These are phyloP conservation scores for Sophora flavescens DNA, from an alignment of 306 rosid genomes.

Conservation along the genomic window DNA sequence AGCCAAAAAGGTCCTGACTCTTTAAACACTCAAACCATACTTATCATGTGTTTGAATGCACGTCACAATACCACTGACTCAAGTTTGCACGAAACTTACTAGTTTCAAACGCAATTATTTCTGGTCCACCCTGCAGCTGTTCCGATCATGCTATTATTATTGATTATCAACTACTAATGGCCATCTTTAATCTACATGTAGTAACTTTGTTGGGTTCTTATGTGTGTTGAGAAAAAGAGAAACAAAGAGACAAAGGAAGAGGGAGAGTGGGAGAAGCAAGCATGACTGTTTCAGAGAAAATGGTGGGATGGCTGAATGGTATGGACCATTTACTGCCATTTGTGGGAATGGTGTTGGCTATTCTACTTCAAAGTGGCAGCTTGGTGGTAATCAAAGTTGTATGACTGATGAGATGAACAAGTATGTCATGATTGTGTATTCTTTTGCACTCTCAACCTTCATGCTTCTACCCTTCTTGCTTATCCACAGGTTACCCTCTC, in stretches of 20 bases:
- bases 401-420: slow-evolving; percentile 40
- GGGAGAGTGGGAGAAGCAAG: not conserved
- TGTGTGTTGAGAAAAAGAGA: slow-evolving; percentile 6
- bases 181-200: not conserved
- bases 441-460: slow-evolving; percentile 43
- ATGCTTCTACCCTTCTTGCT: slow-evolving; percentile 46
- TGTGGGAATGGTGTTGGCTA: slow-evolving; percentile 52
- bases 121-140: no score
- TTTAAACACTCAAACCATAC: not conserved
- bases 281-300: slow-evolving; percentile 2
- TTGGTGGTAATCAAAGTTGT: slow-evolving; percentile 44
- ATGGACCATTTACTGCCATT: slow-evolving; percentile 33
- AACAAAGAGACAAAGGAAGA: not conserved
- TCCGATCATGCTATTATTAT: no score
- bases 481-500: no score
- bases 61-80: no score
- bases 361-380: slow-evolving; percentile 53
- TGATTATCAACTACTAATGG: no score
- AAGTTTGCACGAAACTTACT: no score
- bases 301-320: slow-evolving; percentile 1
- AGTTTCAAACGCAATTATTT: no score
- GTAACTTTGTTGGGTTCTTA: not conserved
- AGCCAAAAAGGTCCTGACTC: not conserved
- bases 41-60: no score
- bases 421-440: slow-evolving; percentile 46